Evolutionary conservation across 2,329 filamentous ascomycete species (phyloP), one percentile per base, ranked within the genome.

Genomic region (Paraconiothyrium brasiliense): DNA sequence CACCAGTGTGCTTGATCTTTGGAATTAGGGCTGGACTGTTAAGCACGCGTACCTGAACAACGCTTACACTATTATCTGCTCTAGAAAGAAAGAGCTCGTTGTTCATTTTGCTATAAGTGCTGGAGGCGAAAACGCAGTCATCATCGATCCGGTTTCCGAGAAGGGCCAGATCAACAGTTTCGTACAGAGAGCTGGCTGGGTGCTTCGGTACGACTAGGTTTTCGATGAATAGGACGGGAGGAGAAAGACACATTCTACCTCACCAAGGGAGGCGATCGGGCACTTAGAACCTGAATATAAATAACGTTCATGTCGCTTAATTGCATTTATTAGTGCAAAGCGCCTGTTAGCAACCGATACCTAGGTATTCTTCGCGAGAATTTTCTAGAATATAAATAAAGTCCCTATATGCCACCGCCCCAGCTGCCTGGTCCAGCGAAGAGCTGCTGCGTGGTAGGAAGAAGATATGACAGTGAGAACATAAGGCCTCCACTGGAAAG

Each of bases 101-200:
- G 22, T 58, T 44, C 55, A 50, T 16, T 58, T 58, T 20, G 46
- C n/a, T 1, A n/a, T 58, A 5, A 50, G 7, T 43, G 55, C 54
- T 20, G 13, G 5, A 11, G 2, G 10, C 10, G 55, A 50, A 9
- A 34, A 34, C 13, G 16, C 27, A 16, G 46, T 50, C 39, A 50
- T 49, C 20, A 4, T 32, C 6, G 55, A 58, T 34, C 55, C 51
- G 35, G 35, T 58, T 4, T 27, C 35, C 2, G 24, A 50, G 55
- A 5, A 16, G 13, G 55, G 30, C 11, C 8, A 20, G 14, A 32
- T 35, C 3, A 57, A 58, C 22, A 16, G 20, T 6, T 58, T 41
- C 20, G 55, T 58, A 14, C 32, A 41, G 22, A 49, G 55, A 22
- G 32, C 55, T 41, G 55, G 55, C 14, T 58, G 55, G 55, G 22